Evolutionary conservation across 805 yeast genomes (phyloP).

Genomic region (Lachancea cidri): DNA sequence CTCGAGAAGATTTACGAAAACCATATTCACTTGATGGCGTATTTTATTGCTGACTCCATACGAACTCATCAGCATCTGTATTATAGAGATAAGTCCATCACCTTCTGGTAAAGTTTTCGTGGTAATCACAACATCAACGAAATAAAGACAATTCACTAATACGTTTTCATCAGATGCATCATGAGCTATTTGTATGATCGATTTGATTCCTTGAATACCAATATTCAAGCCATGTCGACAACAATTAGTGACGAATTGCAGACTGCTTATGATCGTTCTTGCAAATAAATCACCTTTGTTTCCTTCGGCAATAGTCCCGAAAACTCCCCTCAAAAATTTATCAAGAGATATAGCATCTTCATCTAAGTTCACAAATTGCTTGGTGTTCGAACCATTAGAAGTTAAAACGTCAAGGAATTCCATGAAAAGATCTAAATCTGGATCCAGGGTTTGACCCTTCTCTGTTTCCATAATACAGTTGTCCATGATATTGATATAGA

Average conservation of each 20-base stretch:
- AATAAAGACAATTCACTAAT: slow-evolving; percentile 32
- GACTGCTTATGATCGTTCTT: slow-evolving; percentile 1
- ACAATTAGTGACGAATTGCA: slow-evolving; percentile 1
- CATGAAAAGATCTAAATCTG: slow-evolving; percentile 48
- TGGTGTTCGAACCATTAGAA: neutral
- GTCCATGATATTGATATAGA: slow-evolving; percentile 53
- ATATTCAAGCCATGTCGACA: neutral
- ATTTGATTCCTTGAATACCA: neutral
- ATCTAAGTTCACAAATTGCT: neutral
- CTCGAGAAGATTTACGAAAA: slow-evolving; percentile 35
- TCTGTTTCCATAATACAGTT: slow-evolving; percentile 34
- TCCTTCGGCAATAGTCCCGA: neutral
- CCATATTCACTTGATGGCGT: slow-evolving; percentile 2
- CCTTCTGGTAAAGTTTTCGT: slow-evolving; percentile 7
- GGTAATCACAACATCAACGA: slow-evolving; percentile 24
- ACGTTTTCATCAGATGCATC: slow-evolving; percentile 36
- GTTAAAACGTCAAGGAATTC: slow-evolving; percentile 35
- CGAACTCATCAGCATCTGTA: neutral
- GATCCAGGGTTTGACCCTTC: slow-evolving; percentile 32
- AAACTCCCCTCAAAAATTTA: slow-evolving; percentile 3
- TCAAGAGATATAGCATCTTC: neutral
- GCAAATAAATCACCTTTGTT: neutral
- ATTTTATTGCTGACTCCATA: slow-evolving; percentile 5
- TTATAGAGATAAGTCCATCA: neutral
- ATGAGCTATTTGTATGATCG: slow-evolving; percentile 20